These are phyloP conservation scores for Heteromeles arbutifolia DNA, from an alignment of 306 rosid species.

Conservation along the genomic window DNA sequence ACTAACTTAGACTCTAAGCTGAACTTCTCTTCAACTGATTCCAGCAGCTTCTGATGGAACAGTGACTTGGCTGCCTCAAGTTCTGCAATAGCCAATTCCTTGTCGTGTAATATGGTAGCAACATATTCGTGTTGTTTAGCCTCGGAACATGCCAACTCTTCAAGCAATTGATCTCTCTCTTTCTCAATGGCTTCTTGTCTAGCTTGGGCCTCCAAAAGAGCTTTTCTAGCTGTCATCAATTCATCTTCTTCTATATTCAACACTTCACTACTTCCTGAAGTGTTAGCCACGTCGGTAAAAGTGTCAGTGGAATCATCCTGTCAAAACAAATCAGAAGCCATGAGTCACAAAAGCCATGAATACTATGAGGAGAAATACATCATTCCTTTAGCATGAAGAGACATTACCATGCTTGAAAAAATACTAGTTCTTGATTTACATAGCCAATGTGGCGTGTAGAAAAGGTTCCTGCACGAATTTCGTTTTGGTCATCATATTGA, in stretches of 20 bases:
- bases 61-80: constrained; percentile 59
- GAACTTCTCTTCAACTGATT: constrained; percentile 56
- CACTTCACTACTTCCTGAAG: constrained; percentile 34
- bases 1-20: constrained; percentile 53
- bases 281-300: constrained; percentile 32
- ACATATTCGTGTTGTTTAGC: constrained; percentile 50
- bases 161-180: constrained; percentile 57
- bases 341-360: constrained; percentile 8
- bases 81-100: constrained; percentile 53
- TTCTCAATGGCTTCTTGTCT: constrained; percentile 49
- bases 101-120: constrained; percentile 51
- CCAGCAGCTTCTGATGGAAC: constrained; percentile 50
- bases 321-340: constrained; percentile 27
- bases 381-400: not conserved
- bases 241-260: constrained; percentile 34
- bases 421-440: constrained; percentile 30
- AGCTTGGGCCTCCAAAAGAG: constrained; percentile 45
- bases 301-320: constrained; percentile 52
- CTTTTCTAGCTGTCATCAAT: constrained; percentile 28
- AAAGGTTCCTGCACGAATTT: constrained; percentile 37
- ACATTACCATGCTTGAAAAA: constrained; percentile 39
- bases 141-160: constrained; percentile 49
- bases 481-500: not conserved
- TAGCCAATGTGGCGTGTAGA: constrained; percentile 25
- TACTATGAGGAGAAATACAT: not conserved